Conservation (phyloP, 2,329 filamentous ascomycete species). For the Podosphaera xanthii region DNA sequence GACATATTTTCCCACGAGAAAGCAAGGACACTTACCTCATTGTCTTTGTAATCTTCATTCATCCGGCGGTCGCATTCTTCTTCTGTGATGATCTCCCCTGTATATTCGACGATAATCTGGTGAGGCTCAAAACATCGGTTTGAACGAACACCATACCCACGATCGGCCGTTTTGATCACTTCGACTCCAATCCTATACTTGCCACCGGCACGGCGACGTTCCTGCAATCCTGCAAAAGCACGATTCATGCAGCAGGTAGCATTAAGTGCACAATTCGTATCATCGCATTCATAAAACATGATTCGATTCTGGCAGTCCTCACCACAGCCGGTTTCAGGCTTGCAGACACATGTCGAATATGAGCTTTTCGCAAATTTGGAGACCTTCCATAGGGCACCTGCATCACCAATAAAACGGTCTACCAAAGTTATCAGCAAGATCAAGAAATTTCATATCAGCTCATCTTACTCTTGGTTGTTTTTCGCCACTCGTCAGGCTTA, state of each 20-base stretch:
- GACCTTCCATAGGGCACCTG: constrained; percentile 60
- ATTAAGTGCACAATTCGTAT: constrained; percentile 64
- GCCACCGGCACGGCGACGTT: constrained; percentile 53
- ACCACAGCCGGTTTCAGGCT: constrained; percentile 54
- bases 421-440: not conserved
- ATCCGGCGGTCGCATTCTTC: constrained; percentile 82
- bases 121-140: constrained; percentile 71
- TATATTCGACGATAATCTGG: constrained; percentile 97
- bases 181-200: constrained; percentile 87
- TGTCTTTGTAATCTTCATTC: constrained; percentile 82
- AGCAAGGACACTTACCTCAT: constrained; percentile 42
- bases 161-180: constrained; percentile 71
- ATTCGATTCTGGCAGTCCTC: constrained; percentile 84
- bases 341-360: constrained; percentile 58
- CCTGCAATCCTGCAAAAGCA: constrained; percentile 58
- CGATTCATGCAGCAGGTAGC: constrained; percentile 62
- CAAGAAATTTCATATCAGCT: not conserved
- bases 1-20: constrained; percentile 1
- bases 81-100: constrained; percentile 91
- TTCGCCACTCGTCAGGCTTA: constrained; percentile 81
- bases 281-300: constrained; percentile 94
- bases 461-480: constrained; percentile 66
- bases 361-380: constrained; percentile 51
- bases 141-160: constrained; percentile 77
- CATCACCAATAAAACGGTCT: constrained; percentile 84